phyloP scores from a whole-genome alignment of 2,329 filamentous ascomycete species.

The Hypocrella siamensis region DNA sequence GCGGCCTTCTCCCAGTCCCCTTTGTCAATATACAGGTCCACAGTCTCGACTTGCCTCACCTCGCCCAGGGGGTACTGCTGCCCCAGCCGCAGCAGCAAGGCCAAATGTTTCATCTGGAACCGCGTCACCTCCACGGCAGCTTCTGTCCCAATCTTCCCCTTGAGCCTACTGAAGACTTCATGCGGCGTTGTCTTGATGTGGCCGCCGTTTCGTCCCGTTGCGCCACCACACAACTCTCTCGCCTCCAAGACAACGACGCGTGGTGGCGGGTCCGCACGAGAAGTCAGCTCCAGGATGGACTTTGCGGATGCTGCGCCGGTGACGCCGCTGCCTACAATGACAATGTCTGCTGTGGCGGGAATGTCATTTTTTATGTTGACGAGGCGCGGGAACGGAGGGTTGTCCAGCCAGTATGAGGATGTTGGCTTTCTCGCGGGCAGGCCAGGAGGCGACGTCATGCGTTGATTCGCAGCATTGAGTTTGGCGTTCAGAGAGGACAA shows the following conservation, averaged over 20 bases:
- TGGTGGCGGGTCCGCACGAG: slow-evolving; percentile 2
- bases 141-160: slow-evolving; percentile 14
- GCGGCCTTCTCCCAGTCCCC: slow-evolving; percentile 17
- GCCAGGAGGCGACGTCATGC: slow-evolving; percentile 18
- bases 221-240: slow-evolving; percentile 30
- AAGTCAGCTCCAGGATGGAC: slow-evolving; percentile 12
- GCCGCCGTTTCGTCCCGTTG: slow-evolving; percentile 37
- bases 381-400: slow-evolving; percentile 26
- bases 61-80: slow-evolving; percentile 19
- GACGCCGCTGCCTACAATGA: slow-evolving; percentile 40
- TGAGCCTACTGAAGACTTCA: slow-evolving; percentile 21
- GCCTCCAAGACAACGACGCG: slow-evolving; percentile 33
- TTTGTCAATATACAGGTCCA: slow-evolving; percentile 27
- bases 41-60: slow-evolving; percentile 27
- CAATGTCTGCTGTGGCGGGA: slow-evolving; percentile 26
- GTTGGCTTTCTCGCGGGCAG: slow-evolving; percentile 25
- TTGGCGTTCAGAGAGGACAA: slow-evolving; percentile 12
- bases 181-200: slow-evolving; percentile 31
- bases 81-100: slow-evolving; percentile 22
- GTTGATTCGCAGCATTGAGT: slow-evolving; percentile 13
- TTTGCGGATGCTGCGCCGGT: slow-evolving; percentile 21
- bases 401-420: slow-evolving; percentile 27
- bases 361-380: slow-evolving; percentile 16
- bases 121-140: slow-evolving; percentile 22
- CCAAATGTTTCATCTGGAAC: slow-evolving; percentile 28